phyloP scores from a whole-genome alignment of 1,284 basidiomycete genomes.

The Xerocomus minutiporus region DNA sequence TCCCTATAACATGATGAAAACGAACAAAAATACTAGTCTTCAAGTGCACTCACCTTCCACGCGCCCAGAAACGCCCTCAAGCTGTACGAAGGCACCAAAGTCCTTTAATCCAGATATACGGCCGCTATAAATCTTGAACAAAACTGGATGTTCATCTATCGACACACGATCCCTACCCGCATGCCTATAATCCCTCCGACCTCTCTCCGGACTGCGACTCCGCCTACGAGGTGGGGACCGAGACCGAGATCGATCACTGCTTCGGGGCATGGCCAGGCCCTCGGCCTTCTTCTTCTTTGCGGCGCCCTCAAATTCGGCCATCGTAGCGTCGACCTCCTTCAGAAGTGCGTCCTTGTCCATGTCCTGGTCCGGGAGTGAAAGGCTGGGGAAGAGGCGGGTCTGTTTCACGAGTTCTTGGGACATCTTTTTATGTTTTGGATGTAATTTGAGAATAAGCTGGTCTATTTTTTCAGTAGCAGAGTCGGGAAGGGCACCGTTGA shows the following conservation, averaged over 20 bases:
- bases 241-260: constrained; percentile 45
- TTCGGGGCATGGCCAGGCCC: constrained; percentile 54
- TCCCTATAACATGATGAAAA: constrained; percentile 49
- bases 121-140: constrained; percentile 95
- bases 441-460: constrained; percentile 89
- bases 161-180: constrained; percentile 35
- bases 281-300: constrained; percentile 58
- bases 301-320: constrained; percentile 68
- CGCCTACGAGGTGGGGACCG: constrained; percentile 45
- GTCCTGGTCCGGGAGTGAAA: constrained; percentile 80
- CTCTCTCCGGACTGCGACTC: constrained; percentile 53
- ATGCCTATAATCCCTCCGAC: constrained; percentile 43
- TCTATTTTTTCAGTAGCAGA: constrained; percentile 91
- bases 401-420: constrained; percentile 51
- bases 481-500: constrained; percentile 83
- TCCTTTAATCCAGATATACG: constrained; percentile 86
- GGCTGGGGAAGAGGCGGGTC: constrained; percentile 85
- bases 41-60: constrained; percentile 67
- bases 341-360: constrained; percentile 63
- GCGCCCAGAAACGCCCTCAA: constrained; percentile 84
- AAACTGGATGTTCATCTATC: constrained; percentile 78
- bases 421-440: constrained; percentile 93
- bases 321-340: constrained; percentile 84
- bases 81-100: constrained; percentile 89
- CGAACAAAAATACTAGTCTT: background rate